Evolutionary conservation across 805 yeast genomes (phyloP).

Genomic region (Pichia phayaonensis): DNA sequence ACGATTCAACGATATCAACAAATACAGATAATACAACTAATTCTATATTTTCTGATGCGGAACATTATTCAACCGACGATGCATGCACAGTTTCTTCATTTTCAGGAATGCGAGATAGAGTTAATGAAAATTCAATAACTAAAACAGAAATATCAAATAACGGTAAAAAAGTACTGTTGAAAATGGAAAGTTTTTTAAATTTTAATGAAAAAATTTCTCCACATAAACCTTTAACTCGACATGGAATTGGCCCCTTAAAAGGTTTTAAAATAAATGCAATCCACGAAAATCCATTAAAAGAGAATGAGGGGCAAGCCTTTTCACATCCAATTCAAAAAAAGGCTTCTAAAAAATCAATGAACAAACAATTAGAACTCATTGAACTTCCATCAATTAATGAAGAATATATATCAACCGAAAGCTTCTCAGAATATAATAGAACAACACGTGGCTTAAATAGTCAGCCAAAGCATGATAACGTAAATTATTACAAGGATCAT

Average conservation of each 20-base stretch:
- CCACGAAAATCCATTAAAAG: constrained; percentile 3
- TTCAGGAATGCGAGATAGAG: neutral
- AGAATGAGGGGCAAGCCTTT: neutral
- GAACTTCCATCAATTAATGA: constrained; percentile 11
- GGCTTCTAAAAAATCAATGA: neutral
- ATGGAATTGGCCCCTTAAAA: constrained; percentile 2
- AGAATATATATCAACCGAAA: constrained; percentile 1
- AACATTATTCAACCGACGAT: constrained; percentile 7
- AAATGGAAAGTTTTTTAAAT: constrained; percentile 26
- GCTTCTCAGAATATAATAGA: neutral
- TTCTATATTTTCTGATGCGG: constrained; percentile 9
- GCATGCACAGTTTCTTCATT: neutral
- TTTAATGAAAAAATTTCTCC: constrained; percentile 1
- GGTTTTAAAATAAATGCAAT: constrained; percentile 6
- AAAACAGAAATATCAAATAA: neutral
- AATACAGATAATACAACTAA: neutral
- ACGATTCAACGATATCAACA: neutral
- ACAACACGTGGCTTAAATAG: neutral
- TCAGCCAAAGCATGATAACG: neutral
- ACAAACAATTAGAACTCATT: constrained; percentile 3
- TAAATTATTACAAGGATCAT: neutral
- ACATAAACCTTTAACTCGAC: neutral
- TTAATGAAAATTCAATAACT: neutral
- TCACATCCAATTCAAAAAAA: neutral
- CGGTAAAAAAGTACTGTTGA: constrained; percentile 16